A percentile compares a stretch with the other conserved stretches of the same genome.
These are phyloP conservation scores for Eutrema salsugineum DNA, from an alignment of 441 rosid genomes.

Conservation along the genomic window DNA sequence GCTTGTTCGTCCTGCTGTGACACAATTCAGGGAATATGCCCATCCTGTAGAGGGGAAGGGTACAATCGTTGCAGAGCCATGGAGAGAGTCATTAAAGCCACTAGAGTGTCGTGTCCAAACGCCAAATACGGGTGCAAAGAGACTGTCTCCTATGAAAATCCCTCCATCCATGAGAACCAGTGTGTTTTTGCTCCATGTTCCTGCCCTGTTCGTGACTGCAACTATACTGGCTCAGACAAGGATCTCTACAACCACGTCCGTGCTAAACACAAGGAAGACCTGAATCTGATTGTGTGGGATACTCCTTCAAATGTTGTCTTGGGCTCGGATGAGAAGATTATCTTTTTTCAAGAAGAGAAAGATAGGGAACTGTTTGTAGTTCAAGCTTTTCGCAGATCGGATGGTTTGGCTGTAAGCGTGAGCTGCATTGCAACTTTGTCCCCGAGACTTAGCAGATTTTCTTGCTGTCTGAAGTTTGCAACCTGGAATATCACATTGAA, in stretches of 20 bases:
- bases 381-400: background rate
- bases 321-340: background rate
- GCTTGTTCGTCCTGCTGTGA: conserved; percentile 48
- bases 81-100: conserved; percentile 58
- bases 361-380: background rate
- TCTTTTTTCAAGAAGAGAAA: background rate
- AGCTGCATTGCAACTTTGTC: background rate
- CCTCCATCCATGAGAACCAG: conserved; percentile 33
- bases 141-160: conserved; percentile 22
- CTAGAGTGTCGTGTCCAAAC: conserved; percentile 37
- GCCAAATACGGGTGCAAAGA: conserved; percentile 41
- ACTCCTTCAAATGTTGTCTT: no score
- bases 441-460: background rate
- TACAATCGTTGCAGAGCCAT: conserved; percentile 52
- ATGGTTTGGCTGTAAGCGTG: background rate
- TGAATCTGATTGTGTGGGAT: no score
- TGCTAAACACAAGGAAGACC: conserved; percentile 24
- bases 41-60: conserved; percentile 49
- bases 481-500: background rate
- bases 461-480: background rate
- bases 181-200: conserved; percentile 39
- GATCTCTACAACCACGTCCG: conserved; percentile 23
- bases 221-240: conserved; percentile 28
- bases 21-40: conserved; percentile 38
- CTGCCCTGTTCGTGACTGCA: conserved; percentile 43